Evolutionary conservation across 164 flowering plant species (phyloP), one percentile per base, ranked within the genome.

Genomic region (Nymphaea thermarum): DNA sequence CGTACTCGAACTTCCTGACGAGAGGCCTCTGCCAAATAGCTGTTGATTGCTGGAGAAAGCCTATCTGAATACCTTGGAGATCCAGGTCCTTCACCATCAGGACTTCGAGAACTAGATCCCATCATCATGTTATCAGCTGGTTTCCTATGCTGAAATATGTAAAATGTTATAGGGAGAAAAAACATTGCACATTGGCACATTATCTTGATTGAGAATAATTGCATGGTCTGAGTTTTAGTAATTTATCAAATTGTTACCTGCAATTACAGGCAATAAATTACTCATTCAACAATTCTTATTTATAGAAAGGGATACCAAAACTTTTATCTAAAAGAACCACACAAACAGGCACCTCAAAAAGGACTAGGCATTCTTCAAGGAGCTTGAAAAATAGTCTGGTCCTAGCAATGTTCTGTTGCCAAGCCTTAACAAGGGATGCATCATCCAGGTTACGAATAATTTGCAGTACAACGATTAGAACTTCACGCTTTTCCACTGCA

Each of bases 321-420:
- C 1, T 45, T 45, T 45, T 45, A 45, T 45, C 53, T 45, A 61
- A 6, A 61, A n/a, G 16, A 61, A 6, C 41, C 8, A 61, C 15
- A 5, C n/a, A 61, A n/a, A 61, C 63, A 61, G 36, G 44, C 61
- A 91, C 99, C 99, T 95, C 99, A 83, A 95, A 95, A 73, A 86
- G 96, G 73, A 78, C 67, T 51, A 95, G 77, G 78, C 94, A 80
- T 76, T 95, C 99, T 77, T 92, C 99, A 78, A 92, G 77, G 65
- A 95, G 94, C 77, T 95, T 95, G 83, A 95, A 95, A 79, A 90
- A 95, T 65, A 95, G 81, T 85, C 99, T 86, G 55, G 97, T 95
- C 43, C 99, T 87, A 71, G 98, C 98, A 74, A 95, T 81, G 77
- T 90, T 95, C 76, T 90, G 99, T 77, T 95, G 93, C 99, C 99